Percentiles rank a stretch among this genome's conserved stretches.
Conservation (phyloP, 129 eudicot species). For the carrot (Daucus carota) region DNA sequence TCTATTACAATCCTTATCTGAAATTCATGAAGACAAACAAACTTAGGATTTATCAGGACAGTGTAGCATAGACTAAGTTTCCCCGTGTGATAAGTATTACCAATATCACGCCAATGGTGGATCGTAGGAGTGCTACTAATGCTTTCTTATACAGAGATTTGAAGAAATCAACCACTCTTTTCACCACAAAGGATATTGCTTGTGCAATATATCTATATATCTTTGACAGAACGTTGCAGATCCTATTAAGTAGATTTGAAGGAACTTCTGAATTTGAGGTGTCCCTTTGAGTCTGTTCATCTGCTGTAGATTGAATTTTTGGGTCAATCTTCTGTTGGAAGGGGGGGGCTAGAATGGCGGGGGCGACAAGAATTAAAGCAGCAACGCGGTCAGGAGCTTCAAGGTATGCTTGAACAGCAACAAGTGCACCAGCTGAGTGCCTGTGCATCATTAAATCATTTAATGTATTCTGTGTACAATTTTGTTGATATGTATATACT, state of each 20-base stretch:
- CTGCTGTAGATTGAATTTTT: slow-evolving; percentile 16
- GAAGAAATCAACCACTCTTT: slow-evolving; percentile 43
- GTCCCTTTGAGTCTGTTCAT: slow-evolving; percentile 30
- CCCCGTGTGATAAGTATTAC: slow-evolving; percentile 35
- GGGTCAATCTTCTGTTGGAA: slow-evolving; percentile 27
- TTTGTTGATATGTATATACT: neutral
- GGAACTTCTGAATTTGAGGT: slow-evolving; percentile 28
- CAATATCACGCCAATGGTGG: slow-evolving; percentile 58
- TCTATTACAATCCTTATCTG: slow-evolving; percentile 73
- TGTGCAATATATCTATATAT: slow-evolving; percentile 34
- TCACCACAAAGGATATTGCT: slow-evolving; percentile 30
- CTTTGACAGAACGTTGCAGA: slow-evolving; percentile 34
- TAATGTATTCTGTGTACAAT: neutral
- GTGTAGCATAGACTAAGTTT: neutral
- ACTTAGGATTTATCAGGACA: slow-evolving; percentile 3
- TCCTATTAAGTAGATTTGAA: slow-evolving; percentile 32
- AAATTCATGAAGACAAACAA: slow-evolving; percentile 15
- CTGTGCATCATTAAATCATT: slow-evolving; percentile 34
- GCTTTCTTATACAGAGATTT: slow-evolving; percentile 61
- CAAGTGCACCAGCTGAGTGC: slow-evolving; percentile 92
- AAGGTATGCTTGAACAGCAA: slow-evolving; percentile 78
- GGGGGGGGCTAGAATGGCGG: slow-evolving; percentile 78
- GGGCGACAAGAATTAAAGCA: slow-evolving; percentile 87
- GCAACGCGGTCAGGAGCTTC: slow-evolving; percentile 92
- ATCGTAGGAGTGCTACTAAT: slow-evolving; percentile 64